Base-by-base conservation (phyloP, 2,329 filamentous ascomycete species). In the Exserohilum turcica region DNA sequence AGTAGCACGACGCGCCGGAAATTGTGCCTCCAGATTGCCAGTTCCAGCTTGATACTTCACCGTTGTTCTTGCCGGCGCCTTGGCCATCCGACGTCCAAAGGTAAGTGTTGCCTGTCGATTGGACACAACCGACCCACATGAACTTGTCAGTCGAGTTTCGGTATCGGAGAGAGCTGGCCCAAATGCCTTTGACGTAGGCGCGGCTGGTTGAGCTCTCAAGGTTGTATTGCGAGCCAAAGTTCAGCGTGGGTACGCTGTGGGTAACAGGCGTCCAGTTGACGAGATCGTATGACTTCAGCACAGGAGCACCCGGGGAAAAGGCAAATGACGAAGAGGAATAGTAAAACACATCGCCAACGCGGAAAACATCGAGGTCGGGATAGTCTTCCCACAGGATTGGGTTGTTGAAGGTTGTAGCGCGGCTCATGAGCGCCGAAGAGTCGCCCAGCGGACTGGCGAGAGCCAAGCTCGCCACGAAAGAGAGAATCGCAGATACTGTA, bases 41-140 rank as follows among this genome's bases (percentile, higher is more conserved):
- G 35, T 70, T 67, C 68, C 67, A 72, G 42, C 52, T 58, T 2
- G 53, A 38, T 1, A 73, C 70, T 36, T 71, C 69, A 31, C 70
- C 71, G 15, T 63, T 63, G 49, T 70, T 69, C 31, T 48, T 48
- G 8, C 42, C 64, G 0, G 78, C 78, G 0, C 77, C 79, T 1
- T 71, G 70, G 4, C 73, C 73, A 8, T 68, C 66, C 0, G 82
- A 76, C 0, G 82, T 83, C 59, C 80, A 86, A 31, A 86, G 70
- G 61, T 82, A 84, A 0, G 82, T 83, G 7, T 76, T 75, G 28
- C 74, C 71, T 43, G 47, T 50, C 6, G 75, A 79, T 36, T 82
- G 77, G 46, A 83, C 74, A 59, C 83, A 86, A 1, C 82, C 84
- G 7, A 83, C 76, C 83, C 83, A 86, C 71, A 84, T 84, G 67